phyloP scores from a whole-genome alignment of 305 asterid genomes.

The Ruellia speciosa region DNA sequence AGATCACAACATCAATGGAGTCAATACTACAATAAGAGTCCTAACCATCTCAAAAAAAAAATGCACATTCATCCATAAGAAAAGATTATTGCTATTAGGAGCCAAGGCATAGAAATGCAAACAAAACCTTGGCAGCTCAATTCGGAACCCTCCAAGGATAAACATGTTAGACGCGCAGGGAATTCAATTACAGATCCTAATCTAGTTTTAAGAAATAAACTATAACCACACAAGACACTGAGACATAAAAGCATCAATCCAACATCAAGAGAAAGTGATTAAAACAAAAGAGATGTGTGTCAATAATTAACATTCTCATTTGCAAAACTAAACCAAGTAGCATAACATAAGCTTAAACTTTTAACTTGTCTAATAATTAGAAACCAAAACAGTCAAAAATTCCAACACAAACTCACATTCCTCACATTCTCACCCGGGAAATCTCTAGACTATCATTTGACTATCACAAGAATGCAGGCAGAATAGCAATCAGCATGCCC shows the following conservation, averaged over 20 bases:
- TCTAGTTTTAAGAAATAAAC: not conserved
- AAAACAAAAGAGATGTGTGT: not conserved
- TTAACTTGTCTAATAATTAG: not conserved
- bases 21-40: no score
- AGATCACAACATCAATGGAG: no score
- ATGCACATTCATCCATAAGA: no score
- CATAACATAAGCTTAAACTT: not conserved
- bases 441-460: not conserved
- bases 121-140: no score
- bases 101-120: no score
- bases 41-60: no score
- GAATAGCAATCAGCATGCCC: not conserved
- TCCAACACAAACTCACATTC: not conserved
- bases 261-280: not conserved
- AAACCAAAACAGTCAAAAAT: conserved; percentile 6
- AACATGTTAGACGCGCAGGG: no score
- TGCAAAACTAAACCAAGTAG: not conserved
- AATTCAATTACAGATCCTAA: not conserved
- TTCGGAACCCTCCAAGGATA: no score
- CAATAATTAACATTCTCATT: not conserved
- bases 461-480: conserved; percentile 1
- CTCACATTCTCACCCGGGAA: not conserved
- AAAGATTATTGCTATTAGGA: no score
- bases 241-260: not conserved
- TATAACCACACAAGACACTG: not conserved